Evolutionary conservation across 176 grass and related monocot species (phyloP), one percentile per base, ranked within the genome.

Genomic region (Avena insularis): DNA sequence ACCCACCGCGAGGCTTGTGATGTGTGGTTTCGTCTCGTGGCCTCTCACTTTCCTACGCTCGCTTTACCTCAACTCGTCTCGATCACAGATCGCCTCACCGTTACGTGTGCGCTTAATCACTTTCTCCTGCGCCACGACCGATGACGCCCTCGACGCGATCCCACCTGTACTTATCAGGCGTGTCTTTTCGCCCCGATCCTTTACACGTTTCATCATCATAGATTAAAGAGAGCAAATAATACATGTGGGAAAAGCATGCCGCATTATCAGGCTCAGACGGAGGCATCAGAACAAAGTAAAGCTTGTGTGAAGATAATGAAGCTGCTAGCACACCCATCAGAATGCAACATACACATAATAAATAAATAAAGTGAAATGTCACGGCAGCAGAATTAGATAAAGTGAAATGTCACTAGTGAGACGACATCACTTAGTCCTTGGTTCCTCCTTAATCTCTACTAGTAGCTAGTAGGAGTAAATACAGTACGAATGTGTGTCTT

Each of bases 301-400:
- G 64, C 1, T 49, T 62, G 4, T 33, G 14, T 33, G 14, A 61
- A 15, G 54, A 60, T 40, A 36, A 21, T 51, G 45, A 69, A 78
- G 20, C 66, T 2, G 1, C 29, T 43, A 43, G 3, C 35, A 40
- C 35, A 2, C 67, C 35, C 4, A 80, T 49, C 20, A 31, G n/a
- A 55, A 23, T 51, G 53, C 62, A 60, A 20, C 63, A 84, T 65
- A 75, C 27, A 65, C 1, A 63, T 64, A 29, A 23, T 23, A 23
- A 23, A 23, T 23, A 53, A 74, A 75, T 31, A 54, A 82, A 76
- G n/a, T 54, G 51, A 80, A 14, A 80, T 80, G 78, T 64, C 58
- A 51, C n/a, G 17, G 71, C 43, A 74, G 43, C 38, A 46, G 4
- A 5, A 72, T 46, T 72, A 68, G 64, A 75, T 31, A 54, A 82